phyloP scores from a whole-genome alignment of 2,329 filamentous ascomycete species.

The Ceratocystis destructans region DNA sequence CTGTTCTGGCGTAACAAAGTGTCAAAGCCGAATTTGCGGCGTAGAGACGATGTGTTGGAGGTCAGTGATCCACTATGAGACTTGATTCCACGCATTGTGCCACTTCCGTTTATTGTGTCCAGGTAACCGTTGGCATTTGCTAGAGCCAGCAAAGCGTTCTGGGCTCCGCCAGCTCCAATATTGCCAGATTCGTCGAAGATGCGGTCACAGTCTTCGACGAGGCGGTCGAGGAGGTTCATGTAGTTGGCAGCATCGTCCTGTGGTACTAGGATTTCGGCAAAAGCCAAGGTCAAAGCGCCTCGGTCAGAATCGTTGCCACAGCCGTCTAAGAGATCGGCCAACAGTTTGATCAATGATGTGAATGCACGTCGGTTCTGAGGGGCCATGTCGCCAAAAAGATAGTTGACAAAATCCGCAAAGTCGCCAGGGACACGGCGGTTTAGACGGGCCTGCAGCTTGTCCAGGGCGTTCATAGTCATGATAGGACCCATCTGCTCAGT shows the following conservation, averaged over 20 bases:
- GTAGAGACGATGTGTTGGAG: slow-evolving; percentile 75
- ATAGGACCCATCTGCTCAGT: slow-evolving; percentile 75
- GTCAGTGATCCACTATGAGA: slow-evolving; percentile 60
- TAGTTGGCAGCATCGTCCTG: slow-evolving; percentile 55
- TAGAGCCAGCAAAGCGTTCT: slow-evolving; percentile 20
- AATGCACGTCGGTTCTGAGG: slow-evolving; percentile 65
- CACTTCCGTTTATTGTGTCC: slow-evolving; percentile 38
- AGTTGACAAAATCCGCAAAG: slow-evolving; percentile 56
- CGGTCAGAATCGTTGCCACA: slow-evolving; percentile 85
- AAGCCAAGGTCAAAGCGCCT: slow-evolving; percentile 74
- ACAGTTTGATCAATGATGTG: slow-evolving; percentile 66
- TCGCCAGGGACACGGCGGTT: slow-evolving; percentile 56
- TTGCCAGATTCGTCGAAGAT: slow-evolving; percentile 56
- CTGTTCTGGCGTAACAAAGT: slow-evolving; percentile 64
- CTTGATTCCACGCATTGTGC: slow-evolving; percentile 41
- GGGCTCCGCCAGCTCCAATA: slow-evolving; percentile 17
- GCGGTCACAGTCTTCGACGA: slow-evolving; percentile 78
- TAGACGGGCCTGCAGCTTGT: slow-evolving; percentile 56
- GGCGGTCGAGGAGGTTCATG: slow-evolving; percentile 73
- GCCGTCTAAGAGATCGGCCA: slow-evolving; percentile 77
- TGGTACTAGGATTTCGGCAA: slow-evolving; percentile 69
- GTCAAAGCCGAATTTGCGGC: slow-evolving; percentile 72
- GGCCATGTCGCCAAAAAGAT: slow-evolving; percentile 50
- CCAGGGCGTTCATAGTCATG: slow-evolving; percentile 56
- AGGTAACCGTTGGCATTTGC: slow-evolving; percentile 31